phyloP scores from a whole-genome alignment of 2,329 filamentous ascomycete species.

The Colletotrichum sp. region DNA sequence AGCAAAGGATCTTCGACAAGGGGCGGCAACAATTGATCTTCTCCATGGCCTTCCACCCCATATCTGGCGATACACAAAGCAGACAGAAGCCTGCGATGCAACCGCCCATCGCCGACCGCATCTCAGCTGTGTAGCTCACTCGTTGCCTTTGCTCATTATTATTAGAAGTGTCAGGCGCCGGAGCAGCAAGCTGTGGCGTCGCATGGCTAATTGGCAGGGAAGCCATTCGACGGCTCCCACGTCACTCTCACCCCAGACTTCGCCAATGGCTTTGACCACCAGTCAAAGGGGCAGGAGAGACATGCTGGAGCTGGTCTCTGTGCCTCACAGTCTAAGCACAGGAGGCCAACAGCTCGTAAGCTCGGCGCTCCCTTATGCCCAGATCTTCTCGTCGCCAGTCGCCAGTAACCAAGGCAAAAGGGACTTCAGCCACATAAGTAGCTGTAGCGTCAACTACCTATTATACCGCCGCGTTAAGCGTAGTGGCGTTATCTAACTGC shows the following conservation, averaged over 20 bases:
- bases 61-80: neutral
- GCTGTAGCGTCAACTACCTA: no score
- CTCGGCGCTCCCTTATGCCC: neutral
- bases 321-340: neutral
- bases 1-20: conserved; percentile 8
- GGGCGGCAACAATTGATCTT: neutral
- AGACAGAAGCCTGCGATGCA: conserved; percentile 2
- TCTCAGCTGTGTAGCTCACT: neutral
- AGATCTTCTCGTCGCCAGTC: no score
- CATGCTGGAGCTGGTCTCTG: neutral
- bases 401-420: no score
- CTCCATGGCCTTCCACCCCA: neutral
- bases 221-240: conserved; percentile 6
- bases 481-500: no score
- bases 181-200: neutral
- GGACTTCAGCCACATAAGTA: no score
- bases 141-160: neutral
- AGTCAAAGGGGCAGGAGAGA: neutral
- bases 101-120: neutral
- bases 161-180: neutral
- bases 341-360: neutral
- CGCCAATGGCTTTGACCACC: neutral
- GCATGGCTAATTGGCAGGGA: neutral
- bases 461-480: no score
- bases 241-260: neutral